phyloP scores from a whole-genome alignment of 257 asterid genomes.

The Solanum paucissectum region DNA sequence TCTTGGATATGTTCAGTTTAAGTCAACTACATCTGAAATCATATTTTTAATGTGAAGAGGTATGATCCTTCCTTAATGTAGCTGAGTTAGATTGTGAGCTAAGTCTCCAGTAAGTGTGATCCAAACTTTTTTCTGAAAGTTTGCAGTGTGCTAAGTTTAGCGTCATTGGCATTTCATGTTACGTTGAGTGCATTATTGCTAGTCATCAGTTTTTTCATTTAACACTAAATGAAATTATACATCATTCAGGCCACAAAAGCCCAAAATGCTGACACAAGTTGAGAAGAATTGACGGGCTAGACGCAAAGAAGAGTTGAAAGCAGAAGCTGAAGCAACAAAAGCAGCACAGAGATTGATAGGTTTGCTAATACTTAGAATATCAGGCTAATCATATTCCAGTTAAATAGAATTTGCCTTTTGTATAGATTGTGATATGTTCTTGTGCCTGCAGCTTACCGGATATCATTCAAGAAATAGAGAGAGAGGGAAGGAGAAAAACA shows the following conservation, averaged over 20 bases:
- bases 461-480: constrained; percentile 61
- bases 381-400: neutral
- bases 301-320: constrained; percentile 51
- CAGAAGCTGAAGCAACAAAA: constrained; percentile 50
- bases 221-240: neutral
- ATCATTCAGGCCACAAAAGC: constrained; percentile 37
- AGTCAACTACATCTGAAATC: neutral
- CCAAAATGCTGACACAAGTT: constrained; percentile 60
- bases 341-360: constrained; percentile 61
- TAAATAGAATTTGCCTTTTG: neutral
- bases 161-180: neutral
- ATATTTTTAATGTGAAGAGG: neutral
- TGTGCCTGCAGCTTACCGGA: constrained; percentile 37
- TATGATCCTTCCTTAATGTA: neutral
- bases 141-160: neutral
- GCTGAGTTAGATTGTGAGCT: neutral
- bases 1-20: neutral
- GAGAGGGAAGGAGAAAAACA: constrained; percentile 16
- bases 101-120: neutral
- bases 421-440: neutral
- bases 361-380: neutral
- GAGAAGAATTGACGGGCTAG: constrained; percentile 66
- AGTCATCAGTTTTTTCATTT: neutral
- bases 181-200: neutral
- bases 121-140: neutral